phyloP scores from a whole-genome alignment of 1,284 basidiomycete species.

The Ceratobasidium sp. region DNA sequence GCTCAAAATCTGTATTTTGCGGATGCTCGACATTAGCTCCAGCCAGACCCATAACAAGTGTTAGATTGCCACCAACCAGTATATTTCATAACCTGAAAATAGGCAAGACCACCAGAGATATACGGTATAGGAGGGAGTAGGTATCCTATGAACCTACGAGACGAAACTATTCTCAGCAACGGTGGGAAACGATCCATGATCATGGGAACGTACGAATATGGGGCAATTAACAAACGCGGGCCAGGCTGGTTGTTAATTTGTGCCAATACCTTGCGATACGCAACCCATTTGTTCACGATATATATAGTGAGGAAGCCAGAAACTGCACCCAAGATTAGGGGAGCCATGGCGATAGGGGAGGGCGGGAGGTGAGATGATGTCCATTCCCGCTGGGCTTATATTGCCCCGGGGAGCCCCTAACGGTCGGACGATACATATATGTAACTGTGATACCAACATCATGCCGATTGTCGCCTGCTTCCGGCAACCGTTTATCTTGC shows the following conservation, averaged over 20 bases:
- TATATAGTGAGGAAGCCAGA: neutral
- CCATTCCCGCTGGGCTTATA: neutral
- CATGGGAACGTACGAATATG: slow-evolving; percentile 9
- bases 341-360: neutral
- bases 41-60: neutral
- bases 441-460: neutral
- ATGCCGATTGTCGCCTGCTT: neutral
- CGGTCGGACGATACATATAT: neutral
- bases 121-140: slow-evolving; percentile 3
- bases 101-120: neutral
- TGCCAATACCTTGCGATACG: neutral
- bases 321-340: too few species aligned
- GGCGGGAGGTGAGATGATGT: neutral
- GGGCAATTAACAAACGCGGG: neutral
- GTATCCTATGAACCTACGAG: neutral
- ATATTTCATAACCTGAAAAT: neutral
- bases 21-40: neutral
- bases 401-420: neutral
- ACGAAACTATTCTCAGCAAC: neutral
- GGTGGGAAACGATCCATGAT: neutral
- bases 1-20: neutral
- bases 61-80: neutral
- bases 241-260: slow-evolving; percentile 11
- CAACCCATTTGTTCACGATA: neutral
- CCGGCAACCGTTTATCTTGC: too few species aligned